Percentiles rank a stretch among this genome's conserved stretches.
Evolutionary conservation across 345 rosid species (phyloP).

Genomic region (Mangifera indica): DNA sequence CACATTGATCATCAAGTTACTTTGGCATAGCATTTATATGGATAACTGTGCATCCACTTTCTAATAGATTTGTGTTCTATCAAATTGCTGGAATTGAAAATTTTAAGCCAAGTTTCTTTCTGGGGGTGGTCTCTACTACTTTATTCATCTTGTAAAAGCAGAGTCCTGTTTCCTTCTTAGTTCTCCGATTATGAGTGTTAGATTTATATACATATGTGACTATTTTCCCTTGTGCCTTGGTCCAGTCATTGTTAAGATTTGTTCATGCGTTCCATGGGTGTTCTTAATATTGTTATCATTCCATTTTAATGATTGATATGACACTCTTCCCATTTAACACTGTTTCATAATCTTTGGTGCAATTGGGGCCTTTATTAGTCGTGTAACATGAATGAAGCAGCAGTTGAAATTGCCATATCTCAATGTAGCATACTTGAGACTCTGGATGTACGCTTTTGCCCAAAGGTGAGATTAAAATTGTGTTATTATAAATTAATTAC

Average conservation of each 20-base stretch:
- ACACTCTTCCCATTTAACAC: neutral
- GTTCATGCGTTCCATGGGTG: neutral
- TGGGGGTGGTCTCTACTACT: neutral
- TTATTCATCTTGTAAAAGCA: neutral
- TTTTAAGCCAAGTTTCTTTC: neutral
- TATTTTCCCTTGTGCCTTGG: too few species aligned
- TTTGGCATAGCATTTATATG: too few species aligned
- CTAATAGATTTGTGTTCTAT: neutral
- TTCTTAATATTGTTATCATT: neutral
- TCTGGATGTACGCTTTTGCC: slow-evolving; percentile 90
- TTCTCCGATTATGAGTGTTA: neutral
- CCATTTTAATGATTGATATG: neutral
- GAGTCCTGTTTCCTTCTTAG: too few species aligned
- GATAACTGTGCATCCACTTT: neutral
- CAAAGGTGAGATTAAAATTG: slow-evolving; percentile 57
- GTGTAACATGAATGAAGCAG: slow-evolving; percentile 73
- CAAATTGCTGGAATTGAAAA: neutral
- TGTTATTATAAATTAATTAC: too few species aligned
- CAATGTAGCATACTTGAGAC: slow-evolving; percentile 84
- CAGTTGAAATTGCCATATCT: slow-evolving; percentile 74
- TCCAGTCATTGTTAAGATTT: neutral
- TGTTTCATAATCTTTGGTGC: slow-evolving; percentile 14
- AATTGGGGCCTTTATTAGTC: slow-evolving; percentile 45
- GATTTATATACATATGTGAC: too few species aligned
- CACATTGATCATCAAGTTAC: too few species aligned